Evolutionary conservation across 768 basidiomycete genomes (phyloP), one percentile per base, ranked within the genome.

Genomic region (Serendipita sp.): DNA sequence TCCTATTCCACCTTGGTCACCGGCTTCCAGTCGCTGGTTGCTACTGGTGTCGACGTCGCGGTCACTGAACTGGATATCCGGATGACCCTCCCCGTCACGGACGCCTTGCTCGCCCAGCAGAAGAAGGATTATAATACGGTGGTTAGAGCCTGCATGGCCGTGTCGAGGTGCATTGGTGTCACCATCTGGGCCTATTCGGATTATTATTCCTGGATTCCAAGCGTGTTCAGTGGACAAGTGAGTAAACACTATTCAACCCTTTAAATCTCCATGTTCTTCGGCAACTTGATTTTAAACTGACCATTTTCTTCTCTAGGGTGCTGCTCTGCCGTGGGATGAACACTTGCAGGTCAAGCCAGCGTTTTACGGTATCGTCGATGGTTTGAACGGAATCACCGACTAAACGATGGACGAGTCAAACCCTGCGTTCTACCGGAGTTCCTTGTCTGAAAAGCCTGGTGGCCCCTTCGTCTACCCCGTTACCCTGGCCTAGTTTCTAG

Each of bases 41-140:
- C 77, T 11, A 78, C 84, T 28, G 83, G 85, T 3, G 73, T 86
- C 44, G 84, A 85, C 66, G 80, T 85, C 26, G 83, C 83, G 9
- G 79, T 85, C 66, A 86, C 84, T 4, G 64, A 65, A 44, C 61
- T 67, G 9, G 66, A 67, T 51, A 67, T 65, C 53, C 51, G 66
- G 20, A 82, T 83, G 75, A 75, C 75, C 5, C 72, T 80, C 11
- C 83, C 82, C 14, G 75, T 73, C 13, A 81, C 81, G 2, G 65
- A 70, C 5, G 77, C 77, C 0, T 72, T 78, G 34, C 73, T 81
- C 33, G 74, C 71, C 31, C 81, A 83, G 68, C 82, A 85, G 68
- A 73, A 78, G 68, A 73, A 71, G 64, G 83, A 85, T 68, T 85
- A 83, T 66, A 71, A 77, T 70, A 76, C 74, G 28, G 78, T 84